phyloP scores from a whole-genome alignment of 306 rosid genomes.

The Elaeagnus macrophylla region DNA sequence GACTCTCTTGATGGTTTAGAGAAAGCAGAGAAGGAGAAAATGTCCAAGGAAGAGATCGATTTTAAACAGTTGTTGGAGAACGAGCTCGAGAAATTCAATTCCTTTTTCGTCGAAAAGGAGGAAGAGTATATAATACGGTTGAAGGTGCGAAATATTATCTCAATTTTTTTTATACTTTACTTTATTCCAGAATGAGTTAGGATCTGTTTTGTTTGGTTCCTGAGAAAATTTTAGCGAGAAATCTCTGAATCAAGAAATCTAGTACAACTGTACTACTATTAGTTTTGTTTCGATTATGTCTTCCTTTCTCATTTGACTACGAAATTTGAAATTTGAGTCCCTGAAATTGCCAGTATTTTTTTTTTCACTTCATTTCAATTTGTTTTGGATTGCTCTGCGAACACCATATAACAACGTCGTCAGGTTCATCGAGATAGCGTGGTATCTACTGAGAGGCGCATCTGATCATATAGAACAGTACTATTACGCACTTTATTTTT shows the following conservation, averaged over 20 bases:
- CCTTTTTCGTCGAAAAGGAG: conserved; percentile 88
- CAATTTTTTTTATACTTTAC: background rate
- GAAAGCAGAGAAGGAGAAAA: conserved; percentile 13
- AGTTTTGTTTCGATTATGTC: too few relatives aligned
- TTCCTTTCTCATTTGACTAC: background rate
- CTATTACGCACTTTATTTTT: background rate
- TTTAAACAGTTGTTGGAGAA: conserved; percentile 55
- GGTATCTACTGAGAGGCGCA: background rate
- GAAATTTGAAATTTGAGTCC: background rate
- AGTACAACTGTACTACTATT: background rate
- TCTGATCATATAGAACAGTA: background rate
- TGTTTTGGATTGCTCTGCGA: background rate
- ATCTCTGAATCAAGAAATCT: background rate
- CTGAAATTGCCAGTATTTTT: background rate
- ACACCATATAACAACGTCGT: background rate
- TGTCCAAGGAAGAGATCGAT: conserved; percentile 62
- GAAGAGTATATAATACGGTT: conserved; percentile 87
- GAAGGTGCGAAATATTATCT: conserved; percentile 39
- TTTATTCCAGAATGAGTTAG: background rate
- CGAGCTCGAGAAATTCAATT: conserved; percentile 89
- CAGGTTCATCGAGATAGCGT: too few relatives aligned
- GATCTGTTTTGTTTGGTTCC: conserved; percentile 24
- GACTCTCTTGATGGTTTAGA: conserved; percentile 3
- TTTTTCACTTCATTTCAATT: background rate
- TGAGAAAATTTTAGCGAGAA: conserved; percentile 7